These are phyloP conservation scores for Chiua virens DNA, from an alignment of 768 basidiomycete species.

Conservation along the genomic window DNA sequence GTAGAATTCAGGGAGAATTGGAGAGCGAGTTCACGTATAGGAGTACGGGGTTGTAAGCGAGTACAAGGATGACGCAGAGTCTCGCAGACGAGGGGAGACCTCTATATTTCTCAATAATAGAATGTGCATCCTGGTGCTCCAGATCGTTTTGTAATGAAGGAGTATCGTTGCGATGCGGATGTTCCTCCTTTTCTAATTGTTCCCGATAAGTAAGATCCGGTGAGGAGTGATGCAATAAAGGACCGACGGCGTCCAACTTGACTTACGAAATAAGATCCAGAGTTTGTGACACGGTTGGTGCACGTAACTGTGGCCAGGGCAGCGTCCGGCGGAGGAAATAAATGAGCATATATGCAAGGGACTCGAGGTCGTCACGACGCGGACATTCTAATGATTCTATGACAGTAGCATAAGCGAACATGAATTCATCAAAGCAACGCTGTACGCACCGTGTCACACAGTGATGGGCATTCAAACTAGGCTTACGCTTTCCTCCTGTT, in stretches of 20 bases:
- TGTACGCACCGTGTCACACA: no score
- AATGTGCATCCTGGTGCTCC: slow-evolving; percentile 10
- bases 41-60: slow-evolving; percentile 19
- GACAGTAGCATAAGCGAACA: no score
- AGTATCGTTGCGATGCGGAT: slow-evolving; percentile 1
- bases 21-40: slow-evolving; percentile 8
- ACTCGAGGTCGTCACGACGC: slow-evolving; percentile 82
- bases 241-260: slow-evolving; percentile 58
- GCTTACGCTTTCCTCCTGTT: no score
- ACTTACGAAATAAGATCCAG: slow-evolving; percentile 79
- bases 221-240: slow-evolving; percentile 15
- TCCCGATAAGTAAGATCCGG: slow-evolving; percentile 14
- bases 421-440: no score
- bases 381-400: no score
- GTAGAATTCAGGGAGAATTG: slow-evolving; percentile 5
- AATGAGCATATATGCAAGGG: slow-evolving; percentile 79
- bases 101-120: slow-evolving; percentile 17
- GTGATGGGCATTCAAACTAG: no score
- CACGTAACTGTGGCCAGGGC: slow-evolving; percentile 76
- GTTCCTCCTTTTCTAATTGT: slow-evolving; percentile 2
- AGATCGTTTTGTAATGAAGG: neutral
- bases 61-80: slow-evolving; percentile 14
- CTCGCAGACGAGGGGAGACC: slow-evolving; percentile 8
- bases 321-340: slow-evolving; percentile 78
- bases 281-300: slow-evolving; percentile 61